phyloP scores from a whole-genome alignment of 371 early-diverging fungal genomes.

The Blakeslea trispora region DNA sequence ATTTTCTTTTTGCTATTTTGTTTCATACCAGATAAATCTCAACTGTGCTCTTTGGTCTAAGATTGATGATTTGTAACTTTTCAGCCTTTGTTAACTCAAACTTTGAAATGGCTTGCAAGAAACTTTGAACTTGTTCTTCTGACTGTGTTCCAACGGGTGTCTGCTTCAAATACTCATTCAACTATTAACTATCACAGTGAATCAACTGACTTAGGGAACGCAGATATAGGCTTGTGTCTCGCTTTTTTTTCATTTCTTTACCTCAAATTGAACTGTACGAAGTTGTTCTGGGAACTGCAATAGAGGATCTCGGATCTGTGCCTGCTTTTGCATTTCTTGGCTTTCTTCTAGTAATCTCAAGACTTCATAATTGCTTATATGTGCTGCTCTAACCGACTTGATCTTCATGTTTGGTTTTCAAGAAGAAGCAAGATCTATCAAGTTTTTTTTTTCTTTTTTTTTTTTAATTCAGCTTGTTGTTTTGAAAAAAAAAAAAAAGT shows the following conservation, averaged over 20 bases:
- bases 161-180: slow-evolving; percentile 49
- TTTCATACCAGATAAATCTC: slow-evolving; percentile 59
- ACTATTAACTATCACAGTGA: slow-evolving; percentile 15
- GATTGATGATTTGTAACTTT: slow-evolving; percentile 62
- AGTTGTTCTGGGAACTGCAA: slow-evolving; percentile 60
- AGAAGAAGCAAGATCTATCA: no score
- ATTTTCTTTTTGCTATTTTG: neutral
- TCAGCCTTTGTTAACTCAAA: slow-evolving; percentile 62
- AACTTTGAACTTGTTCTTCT: slow-evolving; percentile 40
- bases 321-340: slow-evolving; percentile 42
- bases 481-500: neutral
- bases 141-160: slow-evolving; percentile 57
- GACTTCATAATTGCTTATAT: slow-evolving; percentile 68
- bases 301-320: slow-evolving; percentile 24
- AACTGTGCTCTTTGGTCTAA: slow-evolving; percentile 58
- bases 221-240: slow-evolving; percentile 2
- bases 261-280: slow-evolving; percentile 65
- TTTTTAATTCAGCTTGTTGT: no score
- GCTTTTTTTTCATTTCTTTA: slow-evolving; percentile 4
- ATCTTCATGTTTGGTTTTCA: slow-evolving; percentile 47
- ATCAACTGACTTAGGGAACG: neutral
- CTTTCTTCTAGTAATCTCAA: slow-evolving; percentile 54
- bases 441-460: no score
- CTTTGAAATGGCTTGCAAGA: slow-evolving; percentile 36
- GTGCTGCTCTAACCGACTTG: slow-evolving; percentile 51